Base-by-base conservation (phyloP, 495 filamentous ascomycete genomes). In the Penicillium psychrofluorescens region DNA sequence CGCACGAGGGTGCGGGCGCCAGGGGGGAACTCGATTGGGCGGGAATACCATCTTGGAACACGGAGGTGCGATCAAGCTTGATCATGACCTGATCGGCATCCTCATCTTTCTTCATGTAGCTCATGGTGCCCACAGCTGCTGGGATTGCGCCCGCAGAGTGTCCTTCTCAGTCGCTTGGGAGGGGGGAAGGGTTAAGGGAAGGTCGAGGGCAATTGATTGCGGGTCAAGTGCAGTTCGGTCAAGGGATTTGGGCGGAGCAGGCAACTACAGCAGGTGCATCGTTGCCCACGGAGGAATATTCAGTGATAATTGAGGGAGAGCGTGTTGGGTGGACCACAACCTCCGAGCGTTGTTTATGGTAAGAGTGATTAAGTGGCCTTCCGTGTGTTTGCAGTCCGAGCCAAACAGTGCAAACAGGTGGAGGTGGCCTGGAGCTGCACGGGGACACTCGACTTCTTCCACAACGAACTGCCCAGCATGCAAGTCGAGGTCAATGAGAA, bases 31-130 rank as follows among this genome's bases (percentile, higher is more conserved):
- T 47, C 41, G 38, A 45, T 53, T 61, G 40, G 42, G 36, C 39
- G 22, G 22, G 38, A 74, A 66, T 68, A 96, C 92, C 92, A 84
- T 98, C 94, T 79, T 98, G 92, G 66, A 97, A 98, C 45, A 98
- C 92, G 51, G 90, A 89, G 46, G 92, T 97, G 59, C 94, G 86
- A 73, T 98, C 92, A 49, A 98, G 87, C 75, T 89, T 92, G 76
- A 95, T 83, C 75, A 94, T 80, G 55, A 86, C 80, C 67, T 84
- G 82, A 59, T 95, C 89, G 63, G 81, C 88, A 77, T 97, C 91
- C 76, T 97, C 91, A 66, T 97, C 90, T 75, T 95, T 97, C 76
- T 95, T 96, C 68, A 87, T 83, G 79, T 95, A 95, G 67, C 81
- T 92, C 90, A 96, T 96, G 27, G 41, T 73, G 71, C 49, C 58